Evolutionary conservation across 176 grass and related monocot genomes (phyloP).

Genomic region (Triticum urartu): DNA sequence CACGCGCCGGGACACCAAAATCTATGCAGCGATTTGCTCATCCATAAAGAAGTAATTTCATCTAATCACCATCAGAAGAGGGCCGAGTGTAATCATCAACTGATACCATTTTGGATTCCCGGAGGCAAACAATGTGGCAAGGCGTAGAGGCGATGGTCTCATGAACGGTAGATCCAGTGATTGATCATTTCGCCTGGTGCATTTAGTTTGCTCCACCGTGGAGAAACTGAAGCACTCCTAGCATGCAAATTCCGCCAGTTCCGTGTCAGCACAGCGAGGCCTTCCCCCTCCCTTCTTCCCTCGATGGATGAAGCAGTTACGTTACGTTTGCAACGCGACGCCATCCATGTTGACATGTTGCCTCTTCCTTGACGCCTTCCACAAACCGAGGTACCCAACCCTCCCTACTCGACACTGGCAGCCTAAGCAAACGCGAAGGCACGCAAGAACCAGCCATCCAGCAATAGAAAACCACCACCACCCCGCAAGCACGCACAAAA

Average conservation of each 20-base stretch:
- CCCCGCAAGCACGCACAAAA: not conserved
- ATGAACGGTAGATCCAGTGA: too few relatives aligned
- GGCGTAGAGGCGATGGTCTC: too few relatives aligned
- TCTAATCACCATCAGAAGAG: too few relatives aligned
- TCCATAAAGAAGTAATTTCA: too few relatives aligned
- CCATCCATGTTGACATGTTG: not conserved
- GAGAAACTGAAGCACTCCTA: too few relatives aligned
- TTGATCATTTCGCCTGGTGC: too few relatives aligned
- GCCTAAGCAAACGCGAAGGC: not conserved
- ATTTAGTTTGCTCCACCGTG: too few relatives aligned
- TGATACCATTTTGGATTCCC: too few relatives aligned
- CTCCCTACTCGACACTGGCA: not conserved
- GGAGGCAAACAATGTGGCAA: too few relatives aligned
- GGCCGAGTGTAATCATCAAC: too few relatives aligned
- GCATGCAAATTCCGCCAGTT: not conserved
- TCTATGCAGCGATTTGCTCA: too few relatives aligned
- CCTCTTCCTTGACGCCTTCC: conserved; percentile 15
- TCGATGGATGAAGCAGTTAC: not conserved
- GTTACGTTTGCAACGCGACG: not conserved
- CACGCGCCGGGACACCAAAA: too few relatives aligned
- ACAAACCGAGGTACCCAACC: not conserved
- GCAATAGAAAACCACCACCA: not conserved
- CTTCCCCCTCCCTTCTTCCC: not conserved
- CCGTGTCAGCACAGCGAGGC: not conserved
- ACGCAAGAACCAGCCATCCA: not conserved